Conservation (phyloP, 148 eudicot species). For the Rhododendron williamsianum region DNA sequence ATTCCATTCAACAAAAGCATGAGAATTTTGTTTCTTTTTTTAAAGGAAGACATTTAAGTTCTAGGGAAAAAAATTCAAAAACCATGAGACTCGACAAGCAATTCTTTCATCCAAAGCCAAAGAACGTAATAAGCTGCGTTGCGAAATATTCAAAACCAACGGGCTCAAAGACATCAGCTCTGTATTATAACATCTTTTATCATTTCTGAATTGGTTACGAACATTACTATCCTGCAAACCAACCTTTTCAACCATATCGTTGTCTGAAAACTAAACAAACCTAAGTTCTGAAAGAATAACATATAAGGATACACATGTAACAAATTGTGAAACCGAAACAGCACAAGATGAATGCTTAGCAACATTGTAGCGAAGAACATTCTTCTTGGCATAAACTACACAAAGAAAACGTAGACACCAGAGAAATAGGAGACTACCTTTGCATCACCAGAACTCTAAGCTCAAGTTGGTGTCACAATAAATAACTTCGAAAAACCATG, state of each 20-base stretch:
- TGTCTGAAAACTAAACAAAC: not conserved
- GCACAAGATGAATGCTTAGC: not conserved
- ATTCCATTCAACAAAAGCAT: conserved; percentile 4
- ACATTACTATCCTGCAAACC: not conserved
- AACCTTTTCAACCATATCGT: not conserved
- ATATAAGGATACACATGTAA: not conserved
- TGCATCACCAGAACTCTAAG: not conserved
- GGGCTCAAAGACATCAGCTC: not conserved
- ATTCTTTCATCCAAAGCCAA: conserved; percentile 2
- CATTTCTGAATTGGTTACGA: not conserved
- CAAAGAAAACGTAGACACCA: not conserved
- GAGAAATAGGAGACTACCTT: not conserved
- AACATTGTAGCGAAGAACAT: not conserved
- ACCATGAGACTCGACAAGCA: not conserved
- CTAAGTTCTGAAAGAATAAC: not conserved
- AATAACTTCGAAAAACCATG: not conserved
- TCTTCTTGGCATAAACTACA: not conserved
- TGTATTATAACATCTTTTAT: not conserved
- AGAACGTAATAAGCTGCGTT: not conserved
- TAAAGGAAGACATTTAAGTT: not conserved
- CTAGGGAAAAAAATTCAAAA: not conserved
- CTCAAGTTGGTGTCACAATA: not conserved
- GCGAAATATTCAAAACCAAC: not conserved
- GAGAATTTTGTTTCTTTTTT: not conserved
- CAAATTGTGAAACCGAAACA: not conserved